Base-by-base conservation (phyloP, 2,329 filamentous ascomycete genomes). In the Lecanosticta acicola region DNA sequence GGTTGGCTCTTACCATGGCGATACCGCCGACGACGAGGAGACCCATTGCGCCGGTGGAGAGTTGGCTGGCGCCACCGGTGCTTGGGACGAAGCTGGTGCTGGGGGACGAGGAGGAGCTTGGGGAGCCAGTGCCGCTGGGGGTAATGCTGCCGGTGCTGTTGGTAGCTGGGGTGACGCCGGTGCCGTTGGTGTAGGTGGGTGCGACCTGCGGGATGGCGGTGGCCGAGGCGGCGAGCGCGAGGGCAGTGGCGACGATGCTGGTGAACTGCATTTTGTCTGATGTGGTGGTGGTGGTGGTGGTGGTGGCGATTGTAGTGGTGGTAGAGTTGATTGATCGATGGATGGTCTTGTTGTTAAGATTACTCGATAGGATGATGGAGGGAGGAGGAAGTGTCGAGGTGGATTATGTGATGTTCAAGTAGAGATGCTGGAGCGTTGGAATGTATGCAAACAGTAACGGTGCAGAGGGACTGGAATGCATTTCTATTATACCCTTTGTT, bases 21-120 rank as follows among this genome's bases (percentile, higher is more conserved):
- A 49, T 18, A 43, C 47, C 47, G 21, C 47, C 47, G 32, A 49
- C 42, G 20, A 45, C 39, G 13, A 49, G 21, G 10, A 49, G 35
- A 13, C 47, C 47, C 13, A 49, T 11, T n/a, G 39, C 43, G 19
- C 39, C 39, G 24, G 39, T 46, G 0, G 47, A 49, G 35, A 49
- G 43, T 10, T 26, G 29, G 43, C 35, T 37, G 36, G 47, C 47
- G 17, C 32, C 39, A 42, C 33, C 35, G 14, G 45, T 21, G 38
- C 17, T 33, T 29, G 39, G 32, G 26, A 34, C 16, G 39, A 41
- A 33, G 24, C 24, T 29, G 24, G 7, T 29, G 24, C 24, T 29
- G 5, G 24, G 24, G 11, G 14, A 18, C 3, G 39, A 32, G 35
- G 20, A 14, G 5, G 35, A n/a, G 3, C 32, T 26, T n/a, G 38